Base-by-base conservation (phyloP, 1,284 basidiomycete species). In the Rhizopogon parksii region DNA sequence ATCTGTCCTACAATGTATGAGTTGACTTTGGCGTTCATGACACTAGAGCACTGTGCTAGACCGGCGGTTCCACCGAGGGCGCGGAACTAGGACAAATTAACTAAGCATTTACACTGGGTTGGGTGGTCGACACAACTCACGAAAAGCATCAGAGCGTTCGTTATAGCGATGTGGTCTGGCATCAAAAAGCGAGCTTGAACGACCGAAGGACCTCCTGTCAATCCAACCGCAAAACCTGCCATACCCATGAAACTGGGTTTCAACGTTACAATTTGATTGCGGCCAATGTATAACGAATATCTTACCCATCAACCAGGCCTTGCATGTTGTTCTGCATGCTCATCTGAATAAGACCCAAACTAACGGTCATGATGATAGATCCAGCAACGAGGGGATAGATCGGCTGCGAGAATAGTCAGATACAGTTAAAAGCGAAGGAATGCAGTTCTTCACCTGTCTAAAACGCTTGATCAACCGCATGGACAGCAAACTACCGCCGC, bases 41-140 rank as follows among this genome's bases (percentile, higher is more conserved):
- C 65, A 2, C 76, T 73, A 30, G 70, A 70, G 47, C 76, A 78
- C 55, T 77, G 76, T 0, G 77, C 75, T 27, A 79, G 67, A 27
- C 77, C 77, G 39, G 78, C 59, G 1, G 76, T 78, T 14, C 77
- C 77, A 27, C 78, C 77, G 24, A 78, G 64, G 0, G 72, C 61
- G 24, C 74, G 70, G 63, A 71, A 73, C 76, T 78, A 55, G 24
- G 27, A 21, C 0, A 7, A 19, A 21, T 19, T 19, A 40, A 25
- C 7, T 24, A 15, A 30, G 12, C 15, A 21, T 53, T 36, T 21
- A 27, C 12, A n/a, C 4, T 14, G 14, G 1, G 3, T 12, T 12
- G 21, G 14, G n/a, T 8, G n/a, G 21, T 6, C 9, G 37, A 7
- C n/a, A n/a, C 4, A 39, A 69, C 74, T 53, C 52, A 75, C 75